Conservation (phyloP, 768 basidiomycete species). For the Suillus plorans region DNA sequence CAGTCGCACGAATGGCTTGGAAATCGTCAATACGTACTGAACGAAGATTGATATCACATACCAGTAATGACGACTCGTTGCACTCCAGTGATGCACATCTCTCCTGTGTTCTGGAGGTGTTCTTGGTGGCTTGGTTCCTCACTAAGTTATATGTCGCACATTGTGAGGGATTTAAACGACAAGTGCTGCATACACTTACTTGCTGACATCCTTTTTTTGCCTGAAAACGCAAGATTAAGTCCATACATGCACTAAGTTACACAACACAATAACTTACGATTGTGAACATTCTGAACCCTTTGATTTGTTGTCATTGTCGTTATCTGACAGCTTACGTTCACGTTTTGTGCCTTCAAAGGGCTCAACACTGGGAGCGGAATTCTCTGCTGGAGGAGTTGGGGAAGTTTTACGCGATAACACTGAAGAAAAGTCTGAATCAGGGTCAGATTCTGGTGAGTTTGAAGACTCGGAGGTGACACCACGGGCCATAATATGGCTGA, state of each 20-base stretch:
- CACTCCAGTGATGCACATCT: background rate
- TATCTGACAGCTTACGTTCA: no score
- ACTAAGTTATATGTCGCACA: background rate
- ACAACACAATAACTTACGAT: background rate
- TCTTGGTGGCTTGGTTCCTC: background rate
- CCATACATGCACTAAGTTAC: background rate
- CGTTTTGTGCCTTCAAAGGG: background rate
- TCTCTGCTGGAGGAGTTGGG: background rate
- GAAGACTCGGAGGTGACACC: background rate
- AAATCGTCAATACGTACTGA: background rate
- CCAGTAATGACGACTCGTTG: background rate
- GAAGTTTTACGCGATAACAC: background rate
- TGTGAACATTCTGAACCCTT: background rate
- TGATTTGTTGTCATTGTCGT: background rate
- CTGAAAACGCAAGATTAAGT: background rate
- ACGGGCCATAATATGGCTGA: background rate
- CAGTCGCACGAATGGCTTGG: constrained; percentile 12
- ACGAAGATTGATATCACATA: background rate
- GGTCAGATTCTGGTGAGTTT: background rate
- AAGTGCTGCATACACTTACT: background rate
- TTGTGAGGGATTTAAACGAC: background rate
- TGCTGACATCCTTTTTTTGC: background rate
- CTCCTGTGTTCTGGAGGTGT: background rate
- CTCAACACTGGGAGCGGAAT: background rate
- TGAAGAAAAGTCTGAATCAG: background rate